Evolutionary conservation across 805 yeast species (phyloP).

Genomic region (Wickerhamomyces tratensis): DNA sequence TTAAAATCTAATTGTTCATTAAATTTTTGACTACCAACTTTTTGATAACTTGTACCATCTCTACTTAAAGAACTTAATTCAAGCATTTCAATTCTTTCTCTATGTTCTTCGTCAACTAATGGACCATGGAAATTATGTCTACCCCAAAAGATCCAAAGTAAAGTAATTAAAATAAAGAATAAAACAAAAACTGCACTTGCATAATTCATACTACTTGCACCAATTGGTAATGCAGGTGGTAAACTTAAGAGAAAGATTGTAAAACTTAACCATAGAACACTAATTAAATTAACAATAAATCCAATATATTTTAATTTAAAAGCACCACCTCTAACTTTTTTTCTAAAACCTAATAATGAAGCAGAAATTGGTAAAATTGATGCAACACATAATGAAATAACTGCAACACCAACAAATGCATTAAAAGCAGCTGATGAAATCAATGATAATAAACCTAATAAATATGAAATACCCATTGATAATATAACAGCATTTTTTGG

Average conservation of each 20-base stretch:
- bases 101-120: constrained; percentile 19
- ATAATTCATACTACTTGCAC: constrained; percentile 30
- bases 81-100: constrained; percentile 13
- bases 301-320: constrained; percentile 56
- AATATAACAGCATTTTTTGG: constrained; percentile 64
- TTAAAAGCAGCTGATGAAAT: constrained; percentile 68
- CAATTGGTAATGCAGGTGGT: constrained; percentile 56
- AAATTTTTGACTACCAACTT: constrained; percentile 13
- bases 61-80: constrained; percentile 5
- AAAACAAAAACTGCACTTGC: constrained; percentile 53
- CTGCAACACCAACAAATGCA: constrained; percentile 80
- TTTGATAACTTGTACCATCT: constrained; percentile 6
- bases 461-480: constrained; percentile 50
- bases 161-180: constrained; percentile 37
- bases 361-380: constrained; percentile 67
- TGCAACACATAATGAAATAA: constrained; percentile 63
- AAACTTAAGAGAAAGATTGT: constrained; percentile 56
- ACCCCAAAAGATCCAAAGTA: constrained; percentile 54
- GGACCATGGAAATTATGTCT: constrained; percentile 56
- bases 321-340: constrained; percentile 56
- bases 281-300: constrained; percentile 48
- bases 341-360: constrained; percentile 48
- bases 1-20: too few relatives aligned
- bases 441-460: constrained; percentile 56
- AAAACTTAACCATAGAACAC: constrained; percentile 50